phyloP scores from a whole-genome alignment of 2,329 filamentous ascomycete genomes.

The Penicillium sclerotiorum region DNA sequence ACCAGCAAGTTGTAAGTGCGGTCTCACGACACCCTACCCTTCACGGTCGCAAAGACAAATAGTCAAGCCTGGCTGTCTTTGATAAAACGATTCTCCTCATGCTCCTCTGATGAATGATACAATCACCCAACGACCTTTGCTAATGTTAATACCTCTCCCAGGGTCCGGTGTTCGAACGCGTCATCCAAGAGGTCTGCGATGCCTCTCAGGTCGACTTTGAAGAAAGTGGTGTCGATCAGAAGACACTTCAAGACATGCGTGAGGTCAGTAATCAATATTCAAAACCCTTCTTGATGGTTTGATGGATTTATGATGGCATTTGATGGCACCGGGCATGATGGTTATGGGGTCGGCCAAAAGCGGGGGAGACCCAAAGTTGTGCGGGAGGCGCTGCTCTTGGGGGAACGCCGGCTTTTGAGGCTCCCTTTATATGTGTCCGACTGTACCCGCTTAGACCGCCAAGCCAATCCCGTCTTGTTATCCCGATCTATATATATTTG shows the following conservation, averaged over 20 bases:
- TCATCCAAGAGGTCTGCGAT: constrained; percentile 90
- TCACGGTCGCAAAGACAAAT: constrained; percentile 30
- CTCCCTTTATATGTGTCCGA: constrained; percentile 44
- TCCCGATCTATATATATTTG: not conserved
- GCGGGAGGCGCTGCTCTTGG: constrained; percentile 42
- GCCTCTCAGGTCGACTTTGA: constrained; percentile 94
- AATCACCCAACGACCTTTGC: constrained; percentile 18
- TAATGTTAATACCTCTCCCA: constrained; percentile 39
- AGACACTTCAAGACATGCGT: constrained; percentile 82
- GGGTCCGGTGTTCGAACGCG: constrained; percentile 83
- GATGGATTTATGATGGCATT: not conserved
- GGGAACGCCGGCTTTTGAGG: constrained; percentile 43
- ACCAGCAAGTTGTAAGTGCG: constrained; percentile 52
- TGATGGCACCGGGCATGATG: constrained; percentile 14
- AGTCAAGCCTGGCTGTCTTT: too few species aligned
- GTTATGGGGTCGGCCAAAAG: constrained; percentile 40
- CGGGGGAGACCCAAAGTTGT: constrained; percentile 33
- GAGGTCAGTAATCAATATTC: constrained; percentile 64
- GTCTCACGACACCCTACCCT: constrained; percentile 24
- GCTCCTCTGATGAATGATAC: not conserved
- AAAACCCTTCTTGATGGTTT: constrained; percentile 9
- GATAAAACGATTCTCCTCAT: too few species aligned
- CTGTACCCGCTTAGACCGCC: constrained; percentile 34
- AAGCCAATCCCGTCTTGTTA: constrained; percentile 15
- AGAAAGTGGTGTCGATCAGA: constrained; percentile 88